phyloP scores from a whole-genome alignment of 2,329 filamentous ascomycete species.

The Colletotrichum spaethianum region DNA sequence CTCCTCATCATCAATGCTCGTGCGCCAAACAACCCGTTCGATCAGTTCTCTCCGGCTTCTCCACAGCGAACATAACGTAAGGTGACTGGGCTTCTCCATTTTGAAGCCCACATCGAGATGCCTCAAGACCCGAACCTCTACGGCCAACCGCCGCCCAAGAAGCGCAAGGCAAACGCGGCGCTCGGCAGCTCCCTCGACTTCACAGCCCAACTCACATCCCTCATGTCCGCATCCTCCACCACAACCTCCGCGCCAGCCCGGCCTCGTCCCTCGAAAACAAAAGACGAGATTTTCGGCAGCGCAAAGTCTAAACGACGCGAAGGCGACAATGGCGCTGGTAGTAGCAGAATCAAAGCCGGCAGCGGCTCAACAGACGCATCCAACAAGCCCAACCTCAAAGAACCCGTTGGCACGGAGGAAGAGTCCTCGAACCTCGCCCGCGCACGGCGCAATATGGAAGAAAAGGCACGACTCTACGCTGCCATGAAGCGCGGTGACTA shows the following conservation, averaged over 20 bases:
- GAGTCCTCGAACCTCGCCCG: conserved; percentile 78
- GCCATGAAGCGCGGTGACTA: conserved; percentile 93
- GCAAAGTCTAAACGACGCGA: conserved; percentile 56
- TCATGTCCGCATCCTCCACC: conserved; percentile 71
- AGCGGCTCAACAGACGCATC: conserved; percentile 52
- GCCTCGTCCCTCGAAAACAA: conserved; percentile 68
- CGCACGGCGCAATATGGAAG: conserved; percentile 86
- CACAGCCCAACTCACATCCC: conserved; percentile 86
- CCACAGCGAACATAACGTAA: background rate
- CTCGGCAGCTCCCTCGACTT: conserved; percentile 85
- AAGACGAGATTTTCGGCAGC: conserved; percentile 78
- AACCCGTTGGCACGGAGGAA: conserved; percentile 69
- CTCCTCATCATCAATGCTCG: background rate
- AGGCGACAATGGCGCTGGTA: conserved; percentile 64
- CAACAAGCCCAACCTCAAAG: conserved; percentile 66
- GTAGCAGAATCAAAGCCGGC: conserved; percentile 69
- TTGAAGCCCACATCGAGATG: conserved; percentile 55
- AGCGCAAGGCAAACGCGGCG: conserved; percentile 77
- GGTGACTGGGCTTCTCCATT: background rate
- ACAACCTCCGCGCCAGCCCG: conserved; percentile 61
- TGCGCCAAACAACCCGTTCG: too few relatives aligned
- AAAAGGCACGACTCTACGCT: conserved; percentile 90
- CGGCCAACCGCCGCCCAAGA: conserved; percentile 80
- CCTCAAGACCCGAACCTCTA: conserved; percentile 81
- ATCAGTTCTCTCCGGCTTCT: too few relatives aligned